Base-by-base conservation (phyloP, 2,329 filamentous ascomycete genomes). In the Colletotrichum simmondsii region DNA sequence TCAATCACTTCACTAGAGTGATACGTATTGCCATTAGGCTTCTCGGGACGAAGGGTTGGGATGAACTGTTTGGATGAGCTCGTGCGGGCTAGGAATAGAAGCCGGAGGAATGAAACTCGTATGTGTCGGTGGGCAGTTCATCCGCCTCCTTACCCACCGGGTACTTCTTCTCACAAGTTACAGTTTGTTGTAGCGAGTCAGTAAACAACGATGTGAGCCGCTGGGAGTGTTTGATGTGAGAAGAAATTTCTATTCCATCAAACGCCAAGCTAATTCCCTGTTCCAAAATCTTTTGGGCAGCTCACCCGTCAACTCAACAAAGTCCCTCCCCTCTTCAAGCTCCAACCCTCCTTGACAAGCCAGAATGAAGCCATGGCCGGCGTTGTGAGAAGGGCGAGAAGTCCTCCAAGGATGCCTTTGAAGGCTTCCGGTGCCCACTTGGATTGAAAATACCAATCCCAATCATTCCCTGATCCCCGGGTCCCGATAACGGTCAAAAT, bases 281-380 rank as follows among this genome's bases (percentile, higher is more conserved):
- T 49, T 49, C 19, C 42, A n/a, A 49, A 49, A 5, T 30, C 37
- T 12, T 32, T n/a, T 19, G 7, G 19, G 2, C 12, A 7, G 11
- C n/a, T 19, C 30, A 10, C 24, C 30, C 56, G 53, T 65, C 61
- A 65, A n/a, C 16, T 59, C 54, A 56, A 19, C 42, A n/a, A 5
- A 2, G 32, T 16, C 4, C 30, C 60, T 26, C 30, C 70, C 46
- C 42, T 49, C 24, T n/a, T 70, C 42, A 70, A 28, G 86, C 76
- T 68, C 87, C 86, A 89, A 0, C 87, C 87, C 11, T 84, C 86
- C 68, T 85, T 83, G 60, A 85, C 77, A 49, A 89, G 79, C 88
- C 87, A 89, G 72, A 88, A 87, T 24, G 82, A 75, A 46, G 84
- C 85, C 79, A 88, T 86, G 10, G 81, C 75, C 1, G 87, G 87